Base-by-base conservation (phyloP, 345 rosid species). In the Cardamine occulta region DNA sequence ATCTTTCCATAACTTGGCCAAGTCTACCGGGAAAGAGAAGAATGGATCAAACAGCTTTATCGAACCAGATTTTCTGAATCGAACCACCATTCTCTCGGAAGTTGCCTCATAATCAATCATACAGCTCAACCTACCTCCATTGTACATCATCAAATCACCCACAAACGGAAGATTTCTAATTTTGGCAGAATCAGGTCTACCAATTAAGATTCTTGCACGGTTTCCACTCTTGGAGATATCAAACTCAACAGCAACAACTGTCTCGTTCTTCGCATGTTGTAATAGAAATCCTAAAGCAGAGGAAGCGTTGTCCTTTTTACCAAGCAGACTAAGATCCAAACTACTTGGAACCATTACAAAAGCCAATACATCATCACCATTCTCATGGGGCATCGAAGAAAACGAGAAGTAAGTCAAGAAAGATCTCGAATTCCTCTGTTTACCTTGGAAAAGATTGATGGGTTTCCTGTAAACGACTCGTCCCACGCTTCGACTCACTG, bases 381-480 rank as follows among this genome's bases (percentile, higher is more conserved):
- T 37, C 60, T 76, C 88, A 14, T 60, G 72, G 8, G 91, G 80
- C 81, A 93, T 68, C 0, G 88, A 87, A 63, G 35, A 32, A 58
- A 93, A 93, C 13, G 97, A 83, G 76, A 93, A 89, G 85, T 89
- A 93, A 89, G 85, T 89, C 9, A 93, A 87, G 72, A 93, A 91
- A 64, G 90, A 88, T 61, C 54, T 75, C 75, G 77, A 51, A 4
- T 63, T 79, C 82, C 49, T 81, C 31, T 85, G 73, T 66, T 80
- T 83, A 86, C 93, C 93, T 85, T 79, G 74, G 57, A 85, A 78
- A 39, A 91, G 80, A 82, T 82, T 85, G 83, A 93, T 81, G 81
- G 98, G 89, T 63, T 84, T 81, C 86, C 67, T 87, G 81, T 81
- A 86, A 83, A 84, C 51, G 73, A 83, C 87, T 80, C 82, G 68